Conservation (phyloP, 257 asterid species). For the Cinchona pubescens region DNA sequence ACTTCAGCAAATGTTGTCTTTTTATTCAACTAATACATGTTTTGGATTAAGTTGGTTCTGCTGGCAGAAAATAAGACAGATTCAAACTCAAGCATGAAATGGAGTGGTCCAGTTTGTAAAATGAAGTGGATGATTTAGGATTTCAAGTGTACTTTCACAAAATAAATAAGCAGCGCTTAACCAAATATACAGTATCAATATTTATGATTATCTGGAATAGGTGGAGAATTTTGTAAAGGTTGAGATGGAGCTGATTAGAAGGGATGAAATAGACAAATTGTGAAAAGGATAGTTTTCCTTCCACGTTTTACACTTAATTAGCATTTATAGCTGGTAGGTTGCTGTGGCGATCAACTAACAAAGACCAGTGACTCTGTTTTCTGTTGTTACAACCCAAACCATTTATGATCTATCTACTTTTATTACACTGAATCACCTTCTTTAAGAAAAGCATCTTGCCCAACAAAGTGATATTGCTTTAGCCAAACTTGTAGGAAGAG, state of each 20-base stretch:
- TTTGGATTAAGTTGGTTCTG: background rate
- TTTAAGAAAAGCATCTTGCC: background rate
- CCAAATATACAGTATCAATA: background rate
- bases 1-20: too few species aligned
- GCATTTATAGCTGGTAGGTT: background rate
- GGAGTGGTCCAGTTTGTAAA: background rate
- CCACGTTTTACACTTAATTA: background rate
- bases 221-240: background rate
- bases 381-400: background rate
- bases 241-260: background rate
- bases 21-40: background rate
- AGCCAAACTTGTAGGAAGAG: background rate
- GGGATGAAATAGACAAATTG: background rate
- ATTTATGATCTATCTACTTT: background rate
- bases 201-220: background rate
- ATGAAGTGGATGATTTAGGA: background rate
- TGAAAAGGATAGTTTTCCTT: background rate
- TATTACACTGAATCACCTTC: background rate
- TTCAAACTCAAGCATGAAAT: background rate
- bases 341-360: too few species aligned
- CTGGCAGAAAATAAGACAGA: background rate
- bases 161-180: background rate
- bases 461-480: background rate
- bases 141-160: too few species aligned
- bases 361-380: background rate